phyloP scores from a whole-genome alignment of 2,329 filamentous ascomycete species.

The Hirsutella rhossiliensis region DNA sequence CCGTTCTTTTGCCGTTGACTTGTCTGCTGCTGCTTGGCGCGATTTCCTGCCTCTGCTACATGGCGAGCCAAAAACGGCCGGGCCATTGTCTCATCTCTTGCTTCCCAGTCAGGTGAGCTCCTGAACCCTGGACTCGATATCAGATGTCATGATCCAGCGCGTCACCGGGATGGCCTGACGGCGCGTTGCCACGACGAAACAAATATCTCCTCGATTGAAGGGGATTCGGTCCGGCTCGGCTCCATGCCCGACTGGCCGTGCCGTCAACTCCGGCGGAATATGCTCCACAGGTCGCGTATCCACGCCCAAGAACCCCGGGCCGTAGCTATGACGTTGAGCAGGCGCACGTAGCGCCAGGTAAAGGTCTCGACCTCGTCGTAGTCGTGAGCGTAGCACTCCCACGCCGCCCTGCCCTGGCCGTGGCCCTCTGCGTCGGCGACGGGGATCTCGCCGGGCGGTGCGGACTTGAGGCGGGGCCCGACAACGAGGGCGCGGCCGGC shows the following conservation, averaged over 20 bases:
- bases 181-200: too few relatives aligned
- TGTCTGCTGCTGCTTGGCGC: too few relatives aligned
- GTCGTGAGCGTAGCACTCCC: conserved; percentile 51
- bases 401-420: conserved; percentile 33
- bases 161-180: too few relatives aligned
- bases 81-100: too few relatives aligned
- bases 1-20: too few relatives aligned
- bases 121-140: too few relatives aligned
- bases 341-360: conserved; percentile 34
- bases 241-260: not conserved
- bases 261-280: not conserved
- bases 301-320: conserved; percentile 43
- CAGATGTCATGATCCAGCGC: too few relatives aligned
- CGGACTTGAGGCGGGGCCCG: conserved; percentile 35
- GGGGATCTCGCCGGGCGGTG: conserved; percentile 20
- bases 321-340: conserved; percentile 38
- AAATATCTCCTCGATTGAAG: too few relatives aligned
- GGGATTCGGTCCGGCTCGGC: not conserved
- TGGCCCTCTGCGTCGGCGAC: conserved; percentile 21
- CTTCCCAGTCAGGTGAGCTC: too few relatives aligned
- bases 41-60: too few relatives aligned
- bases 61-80: too few relatives aligned
- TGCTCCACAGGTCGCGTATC: conserved; percentile 10
- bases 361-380: conserved; percentile 45
- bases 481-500: conserved; percentile 45